These are phyloP conservation scores for Vinca major DNA, from an alignment of 305 asterid genomes.

Conservation along the genomic window DNA sequence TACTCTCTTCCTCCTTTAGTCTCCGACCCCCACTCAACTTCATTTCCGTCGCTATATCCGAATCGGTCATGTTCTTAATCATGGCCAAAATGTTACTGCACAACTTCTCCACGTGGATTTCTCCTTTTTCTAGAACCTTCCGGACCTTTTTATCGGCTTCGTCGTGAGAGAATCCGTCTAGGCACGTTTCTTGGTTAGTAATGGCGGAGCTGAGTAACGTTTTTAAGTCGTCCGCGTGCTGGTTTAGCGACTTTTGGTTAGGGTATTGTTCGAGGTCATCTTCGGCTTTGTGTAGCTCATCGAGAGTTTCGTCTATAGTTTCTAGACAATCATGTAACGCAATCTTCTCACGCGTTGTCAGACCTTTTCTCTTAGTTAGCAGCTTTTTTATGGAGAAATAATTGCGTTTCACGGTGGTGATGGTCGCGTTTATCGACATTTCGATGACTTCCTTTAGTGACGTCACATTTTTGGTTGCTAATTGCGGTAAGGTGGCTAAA, in stretches of 20 bases:
- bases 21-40: slow-evolving; percentile 19
- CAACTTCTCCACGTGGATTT: slow-evolving; percentile 49
- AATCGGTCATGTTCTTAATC: slow-evolving; percentile 59
- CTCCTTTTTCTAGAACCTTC: slow-evolving; percentile 33
- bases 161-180: slow-evolving; percentile 73
- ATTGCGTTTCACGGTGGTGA: slow-evolving; percentile 32
- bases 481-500: slow-evolving; percentile 27
- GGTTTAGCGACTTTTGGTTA: slow-evolving; percentile 37
- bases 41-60: slow-evolving; percentile 38
- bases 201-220: slow-evolving; percentile 72
- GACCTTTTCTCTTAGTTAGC: slow-evolving; percentile 5
- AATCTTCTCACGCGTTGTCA: slow-evolving; percentile 42
- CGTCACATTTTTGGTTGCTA: slow-evolving; percentile 17
- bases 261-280: slow-evolving; percentile 49
- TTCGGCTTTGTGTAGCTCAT: slow-evolving; percentile 50
- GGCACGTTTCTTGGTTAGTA: slow-evolving; percentile 76
- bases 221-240: slow-evolving; percentile 75
- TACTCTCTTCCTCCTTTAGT: slow-evolving; percentile 25
- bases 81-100: slow-evolving; percentile 78
- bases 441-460: slow-evolving; percentile 46
- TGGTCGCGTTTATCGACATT: slow-evolving; percentile 42
- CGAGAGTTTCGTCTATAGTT: slow-evolving; percentile 54
- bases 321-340: slow-evolving; percentile 68
- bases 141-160: slow-evolving; percentile 40
- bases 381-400: slow-evolving; percentile 32